Evolutionary conservation across 768 basidiomycete species (phyloP), one percentile per base, ranked within the genome.

Genomic region (Calocera cornea): DNA sequence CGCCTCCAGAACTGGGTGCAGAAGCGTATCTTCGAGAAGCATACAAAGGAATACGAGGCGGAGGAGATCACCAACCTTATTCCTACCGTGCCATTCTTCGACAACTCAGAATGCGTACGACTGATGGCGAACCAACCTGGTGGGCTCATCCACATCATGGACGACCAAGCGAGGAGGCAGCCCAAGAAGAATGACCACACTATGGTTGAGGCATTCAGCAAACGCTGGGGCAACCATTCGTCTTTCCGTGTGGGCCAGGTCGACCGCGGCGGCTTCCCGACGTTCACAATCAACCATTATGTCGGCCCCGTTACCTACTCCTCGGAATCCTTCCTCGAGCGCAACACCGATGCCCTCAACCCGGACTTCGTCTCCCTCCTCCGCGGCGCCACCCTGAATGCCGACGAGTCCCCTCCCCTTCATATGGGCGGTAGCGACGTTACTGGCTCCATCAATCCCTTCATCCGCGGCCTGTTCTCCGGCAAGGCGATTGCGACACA

Each of bases 131-230:
- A 92, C 73, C 81, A 80, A 66, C 93, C 91, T 1, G 95, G 94
- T 11, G 97, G 97, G 1, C 80, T 99, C 34, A 86, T 97, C 65
- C 92, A 95, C 73, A 97, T 98, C 76, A 92, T 97, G 89, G 95
- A 98, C 74, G 95, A 98, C 74, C 94, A 97, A 76, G 90, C 94
- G 0, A 83, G 89, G 14, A 82, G 90, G 41, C 83, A 84, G 67
- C 87, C 86, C 68, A 95, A 93, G 78, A 94, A 95, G 84, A 95
- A 88, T 1, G 92, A 95, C 72, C 84, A 88, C 66, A 91, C 89
- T 0, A 97, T 98, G 92, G 85, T 95, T 10, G 93, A 97, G 72
- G 92, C 95, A 0, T 92, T 97, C 74, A 81, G 84, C 60, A 98
- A 97, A 77, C 84, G 95, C 0, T 97, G 94, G 92, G 90, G 87